Evolutionary conservation across 1,284 basidiomycete genomes (phyloP).

Genomic region (Ceratobasidium theobromae): DNA sequence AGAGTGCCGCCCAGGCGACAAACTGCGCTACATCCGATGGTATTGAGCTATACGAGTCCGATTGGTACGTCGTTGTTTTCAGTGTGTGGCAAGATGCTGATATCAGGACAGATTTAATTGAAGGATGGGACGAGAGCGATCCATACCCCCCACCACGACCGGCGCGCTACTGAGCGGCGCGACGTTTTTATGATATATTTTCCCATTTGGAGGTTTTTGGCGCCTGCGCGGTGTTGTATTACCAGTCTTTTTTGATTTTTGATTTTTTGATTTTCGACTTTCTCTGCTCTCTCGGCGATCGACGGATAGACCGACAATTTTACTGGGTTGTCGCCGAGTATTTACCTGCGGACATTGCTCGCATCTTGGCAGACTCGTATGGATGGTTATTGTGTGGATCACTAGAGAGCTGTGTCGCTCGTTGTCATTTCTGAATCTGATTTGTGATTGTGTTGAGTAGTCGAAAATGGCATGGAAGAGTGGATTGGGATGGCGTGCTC

Average conservation of each 20-base stretch:
- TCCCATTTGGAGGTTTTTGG: background rate
- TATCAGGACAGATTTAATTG: conserved; percentile 1
- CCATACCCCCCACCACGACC: background rate
- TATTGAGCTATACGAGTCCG: conserved; percentile 24
- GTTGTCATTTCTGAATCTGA: background rate
- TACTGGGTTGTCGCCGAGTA: no score
- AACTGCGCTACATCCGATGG: conserved; percentile 25
- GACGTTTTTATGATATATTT: background rate
- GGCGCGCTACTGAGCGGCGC: background rate
- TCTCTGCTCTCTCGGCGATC: no score
- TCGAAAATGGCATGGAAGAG: background rate
- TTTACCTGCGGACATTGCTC: no score
- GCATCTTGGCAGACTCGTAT: background rate
- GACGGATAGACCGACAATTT: no score
- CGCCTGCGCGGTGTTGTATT: background rate
- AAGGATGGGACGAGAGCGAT: conserved; percentile 27
- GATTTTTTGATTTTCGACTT: background rate
- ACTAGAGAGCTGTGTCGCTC: background rate
- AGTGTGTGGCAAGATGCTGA: background rate
- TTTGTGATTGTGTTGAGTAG: background rate
- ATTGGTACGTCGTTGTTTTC: conserved; percentile 10
- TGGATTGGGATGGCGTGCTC: background rate
- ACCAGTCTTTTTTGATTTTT: background rate
- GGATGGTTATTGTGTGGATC: background rate
- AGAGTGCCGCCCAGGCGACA: background rate